A percentile compares a stretch with the other conserved stretches of the same genome.
These are phyloP conservation scores for Cryomyces minteri DNA, from an alignment of 495 filamentous ascomycete species.

Conservation along the genomic window DNA sequence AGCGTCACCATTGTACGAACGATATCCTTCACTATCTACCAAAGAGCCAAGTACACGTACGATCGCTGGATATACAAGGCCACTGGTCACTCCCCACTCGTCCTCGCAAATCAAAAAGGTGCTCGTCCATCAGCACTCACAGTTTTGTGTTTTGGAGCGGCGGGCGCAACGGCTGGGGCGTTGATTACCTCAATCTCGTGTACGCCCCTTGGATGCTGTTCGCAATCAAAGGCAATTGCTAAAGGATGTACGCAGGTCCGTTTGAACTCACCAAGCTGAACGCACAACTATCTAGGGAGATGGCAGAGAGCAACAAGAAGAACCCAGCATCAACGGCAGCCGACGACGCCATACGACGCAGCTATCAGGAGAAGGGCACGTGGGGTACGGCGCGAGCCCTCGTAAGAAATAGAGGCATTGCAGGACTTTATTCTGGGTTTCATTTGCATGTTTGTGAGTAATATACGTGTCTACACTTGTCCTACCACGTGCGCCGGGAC, in stretches of 20 bases:
- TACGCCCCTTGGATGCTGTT: slow-evolving; percentile 24
- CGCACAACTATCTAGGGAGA: slow-evolving; percentile 73
- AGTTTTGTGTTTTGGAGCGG: slow-evolving; percentile 54
- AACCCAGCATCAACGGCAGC: slow-evolving; percentile 39
- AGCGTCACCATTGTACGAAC: slow-evolving; percentile 83
- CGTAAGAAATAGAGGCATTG: slow-evolving; percentile 54
- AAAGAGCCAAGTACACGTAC: slow-evolving; percentile 60
- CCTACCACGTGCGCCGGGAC: background rate
- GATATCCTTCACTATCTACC: slow-evolving; percentile 86
- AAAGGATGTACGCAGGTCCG: slow-evolving; percentile 36
- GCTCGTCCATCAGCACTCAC: slow-evolving; percentile 50
- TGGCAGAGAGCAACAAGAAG: slow-evolving; percentile 46
- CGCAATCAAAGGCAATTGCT: background rate
- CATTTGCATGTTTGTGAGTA: slow-evolving; percentile 57
- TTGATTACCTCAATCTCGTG: slow-evolving; percentile 73
- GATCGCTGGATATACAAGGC: slow-evolving; percentile 40
- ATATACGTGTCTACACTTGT: background rate
- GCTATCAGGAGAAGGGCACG: slow-evolving; percentile 64
- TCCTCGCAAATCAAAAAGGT: slow-evolving; percentile 49
- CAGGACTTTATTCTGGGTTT: slow-evolving; percentile 76
- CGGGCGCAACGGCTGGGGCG: slow-evolving; percentile 63
- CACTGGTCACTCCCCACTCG: slow-evolving; percentile 51
- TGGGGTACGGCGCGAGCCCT: slow-evolving; percentile 64
- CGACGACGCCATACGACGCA: slow-evolving; percentile 40
- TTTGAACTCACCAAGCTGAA: slow-evolving; percentile 91